Evolutionary conservation across 495 filamentous ascomycete species (phyloP), one percentile per base, ranked within the genome.

Genomic region (Eremomyces bilateralis): DNA sequence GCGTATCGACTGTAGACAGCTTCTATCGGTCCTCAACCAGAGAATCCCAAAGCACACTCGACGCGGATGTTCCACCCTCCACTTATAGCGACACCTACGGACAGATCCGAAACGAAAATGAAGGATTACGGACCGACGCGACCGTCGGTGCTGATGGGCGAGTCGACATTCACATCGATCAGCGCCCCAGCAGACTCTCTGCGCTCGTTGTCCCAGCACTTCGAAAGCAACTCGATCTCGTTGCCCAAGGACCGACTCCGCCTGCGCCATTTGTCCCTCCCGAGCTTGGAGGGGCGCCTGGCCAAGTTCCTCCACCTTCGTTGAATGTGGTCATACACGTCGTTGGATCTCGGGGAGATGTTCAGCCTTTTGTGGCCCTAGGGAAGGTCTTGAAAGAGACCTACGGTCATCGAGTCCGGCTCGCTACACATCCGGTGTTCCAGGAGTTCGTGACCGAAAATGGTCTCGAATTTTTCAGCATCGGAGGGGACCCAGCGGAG

Each of bases 111-210:
- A 49, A 65, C 40, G 58, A 50, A 12, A 61, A 64, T 38, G 55
- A 62, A 35, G 68, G 62, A 15, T 53, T 71, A 42, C 55, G 64
- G 40, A 67, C 68, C 4, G 54, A 59, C 34, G 67, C 67, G 3
- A 49, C 49, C 15, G 48, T 72, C 29, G 53, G 57, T 24, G 52
- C 64, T 41, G 73, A 79, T 53, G 77, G 76, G 12, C 71, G 77
- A 21, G 61, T 82, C 40, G 65, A 80, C 42, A 81, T 84, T 54
- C 70, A 72, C 37, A 76, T 83, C 49, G 66, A 69, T 40, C 63
- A 79, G 42, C 70, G 68, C 44, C 67, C 65, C 39, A 52, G 63
- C 18, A 61, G 65, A 21, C 47, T 92, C 1, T 67, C 75, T 5
- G 61, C 67, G 20, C 53, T 88, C 20, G 54, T 83, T 13, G 67